Percentiles rank a stretch among this genome's conserved stretches.
These are phyloP conservation scores for Blastocrithidia nonstop DNA, from an alignment of 208 protist species.

Conservation along the genomic window DNA sequence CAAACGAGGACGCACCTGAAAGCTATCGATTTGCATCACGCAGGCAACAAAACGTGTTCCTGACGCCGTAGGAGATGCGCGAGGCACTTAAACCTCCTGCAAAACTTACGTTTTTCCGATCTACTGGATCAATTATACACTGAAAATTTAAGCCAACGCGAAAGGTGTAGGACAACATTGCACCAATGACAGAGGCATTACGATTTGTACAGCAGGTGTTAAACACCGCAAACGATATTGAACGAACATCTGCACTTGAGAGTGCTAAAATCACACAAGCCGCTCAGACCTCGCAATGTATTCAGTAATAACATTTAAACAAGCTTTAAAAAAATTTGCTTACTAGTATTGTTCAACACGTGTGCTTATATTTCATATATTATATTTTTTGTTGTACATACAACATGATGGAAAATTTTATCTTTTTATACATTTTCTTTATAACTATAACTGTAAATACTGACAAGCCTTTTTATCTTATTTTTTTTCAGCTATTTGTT, in stretches of 20 bases:
- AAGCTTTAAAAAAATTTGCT: not conserved
- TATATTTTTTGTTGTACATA: too few species aligned
- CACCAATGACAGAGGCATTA: constrained; percentile 61
- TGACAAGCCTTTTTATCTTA: too few species aligned
- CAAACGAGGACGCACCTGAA: constrained; percentile 9
- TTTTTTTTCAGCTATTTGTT: too few species aligned
- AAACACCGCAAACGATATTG: constrained; percentile 69
- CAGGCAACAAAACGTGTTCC: not conserved
- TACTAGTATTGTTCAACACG: not conserved
- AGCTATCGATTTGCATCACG: too few species aligned
- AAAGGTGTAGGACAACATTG: constrained; percentile 55
- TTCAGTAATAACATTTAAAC: not conserved
- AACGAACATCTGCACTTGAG: constrained; percentile 41
- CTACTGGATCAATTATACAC: constrained; percentile 53
- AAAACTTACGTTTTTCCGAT: constrained; percentile 69
- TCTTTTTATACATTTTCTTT: too few species aligned
- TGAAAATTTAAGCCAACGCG: constrained; percentile 57
- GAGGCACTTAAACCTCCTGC: constrained; percentile 36
- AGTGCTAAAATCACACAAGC: too few species aligned
- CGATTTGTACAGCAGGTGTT: constrained; percentile 65
- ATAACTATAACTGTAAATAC: too few species aligned
- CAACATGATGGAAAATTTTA: too few species aligned
- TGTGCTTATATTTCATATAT: not conserved
- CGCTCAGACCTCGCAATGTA: constrained; percentile 30
- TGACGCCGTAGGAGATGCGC: constrained; percentile 15